Conservation (phyloP, 2,329 filamentous ascomycete species). For the Verticillium nonalfalfae region DNA sequence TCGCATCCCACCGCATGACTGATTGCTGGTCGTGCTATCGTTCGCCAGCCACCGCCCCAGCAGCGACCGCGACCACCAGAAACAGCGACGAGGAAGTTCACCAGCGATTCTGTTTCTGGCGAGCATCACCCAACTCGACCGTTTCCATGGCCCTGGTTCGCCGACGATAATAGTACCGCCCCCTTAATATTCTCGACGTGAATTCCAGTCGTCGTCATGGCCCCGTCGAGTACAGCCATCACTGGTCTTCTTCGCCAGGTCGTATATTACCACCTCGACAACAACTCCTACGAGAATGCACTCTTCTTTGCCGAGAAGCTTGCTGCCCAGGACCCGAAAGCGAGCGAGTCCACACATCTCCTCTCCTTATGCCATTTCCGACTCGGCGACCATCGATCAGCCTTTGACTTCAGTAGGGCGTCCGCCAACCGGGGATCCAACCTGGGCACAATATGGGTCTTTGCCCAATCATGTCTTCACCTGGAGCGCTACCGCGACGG, state of each 20-base stretch:
- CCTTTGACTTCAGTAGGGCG: slow-evolving; percentile 74
- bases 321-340: slow-evolving; percentile 74
- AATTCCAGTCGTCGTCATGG: slow-evolving; percentile 32
- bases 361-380: slow-evolving; percentile 80
- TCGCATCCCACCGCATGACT: neutral
- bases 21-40: neutral
- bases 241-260: slow-evolving; percentile 51
- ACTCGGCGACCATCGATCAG: slow-evolving; percentile 75
- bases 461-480: slow-evolving; percentile 80
- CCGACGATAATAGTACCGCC: neutral
- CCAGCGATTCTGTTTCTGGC: neutral
- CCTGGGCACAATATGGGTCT: slow-evolving; percentile 83
- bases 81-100: neutral
- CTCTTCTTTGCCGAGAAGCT: slow-evolving; percentile 90
- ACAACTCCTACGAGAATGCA: slow-evolving; percentile 81
- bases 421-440: slow-evolving; percentile 66
- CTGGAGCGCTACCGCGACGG: slow-evolving; percentile 77
- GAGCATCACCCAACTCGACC: neutral
- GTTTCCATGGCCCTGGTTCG: slow-evolving; percentile 21
- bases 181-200: neutral
- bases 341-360: slow-evolving; percentile 74
- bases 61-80: neutral
- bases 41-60: neutral
- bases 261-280: slow-evolving; percentile 73
- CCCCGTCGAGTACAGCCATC: slow-evolving; percentile 43